A percentile compares a stretch with the other conserved stretches of the same genome.
Evolutionary conservation across 176 grass and related monocot species (phyloP).

Genomic region (Eleusine coracana): DNA sequence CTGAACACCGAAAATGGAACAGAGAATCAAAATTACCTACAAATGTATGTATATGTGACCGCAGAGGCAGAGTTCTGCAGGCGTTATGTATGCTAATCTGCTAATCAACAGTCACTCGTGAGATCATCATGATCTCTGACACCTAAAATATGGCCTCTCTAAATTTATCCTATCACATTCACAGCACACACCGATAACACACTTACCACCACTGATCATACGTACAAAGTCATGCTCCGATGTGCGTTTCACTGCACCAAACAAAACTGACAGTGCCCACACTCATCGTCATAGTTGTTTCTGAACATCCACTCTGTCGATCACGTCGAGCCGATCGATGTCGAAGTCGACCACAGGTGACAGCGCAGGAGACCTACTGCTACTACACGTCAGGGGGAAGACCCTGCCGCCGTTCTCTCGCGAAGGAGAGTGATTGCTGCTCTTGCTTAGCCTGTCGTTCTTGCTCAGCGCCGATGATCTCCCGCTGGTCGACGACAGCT

Average conservation of each 20-base stretch:
- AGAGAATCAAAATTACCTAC: not conserved
- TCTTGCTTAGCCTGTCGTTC: constrained; percentile 68
- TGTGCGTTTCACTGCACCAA: not conserved
- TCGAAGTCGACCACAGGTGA: constrained; percentile 31
- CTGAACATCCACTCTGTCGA: constrained; percentile 35
- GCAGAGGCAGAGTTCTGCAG: not conserved
- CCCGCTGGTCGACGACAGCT: constrained; percentile 17
- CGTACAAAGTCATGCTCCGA: not conserved
- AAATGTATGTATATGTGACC: not conserved
- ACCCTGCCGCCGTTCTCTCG: not conserved
- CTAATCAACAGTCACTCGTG: constrained; percentile 21
- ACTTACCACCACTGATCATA: not conserved
- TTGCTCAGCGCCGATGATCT: constrained; percentile 23
- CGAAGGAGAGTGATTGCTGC: constrained; percentile 21
- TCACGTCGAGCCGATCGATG: constrained; percentile 55
- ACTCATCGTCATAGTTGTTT: not conserved
- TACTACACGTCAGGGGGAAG: constrained; percentile 30
- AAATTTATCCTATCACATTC: not conserved
- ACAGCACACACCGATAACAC: not conserved
- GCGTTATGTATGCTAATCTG: not conserved
- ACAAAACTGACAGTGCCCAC: not conserved
- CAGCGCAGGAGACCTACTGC: not conserved
- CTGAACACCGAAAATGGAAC: not conserved
- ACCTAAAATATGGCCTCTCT: constrained; percentile 9
- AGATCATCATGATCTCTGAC: not conserved